phyloP scores from a whole-genome alignment of 176 grass and related monocot species.

The Themeda triandra region DNA sequence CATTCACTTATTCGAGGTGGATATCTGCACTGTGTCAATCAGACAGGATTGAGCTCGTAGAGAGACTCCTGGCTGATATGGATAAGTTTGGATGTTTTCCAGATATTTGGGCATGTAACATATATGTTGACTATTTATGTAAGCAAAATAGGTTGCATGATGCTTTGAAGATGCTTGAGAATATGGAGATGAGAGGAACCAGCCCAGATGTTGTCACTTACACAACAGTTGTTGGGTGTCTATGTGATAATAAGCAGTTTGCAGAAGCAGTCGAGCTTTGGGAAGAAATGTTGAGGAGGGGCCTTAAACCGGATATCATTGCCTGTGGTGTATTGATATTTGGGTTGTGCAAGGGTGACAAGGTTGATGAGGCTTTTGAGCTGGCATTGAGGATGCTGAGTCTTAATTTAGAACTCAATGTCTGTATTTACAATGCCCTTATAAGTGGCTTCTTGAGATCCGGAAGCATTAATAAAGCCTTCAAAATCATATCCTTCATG shows the following conservation, averaged over 20 bases:
- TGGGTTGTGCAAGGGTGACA: conserved; percentile 53
- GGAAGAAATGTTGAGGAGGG: conserved; percentile 58
- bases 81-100: conserved; percentile 54
- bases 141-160: conserved; percentile 51
- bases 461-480: conserved; percentile 47
- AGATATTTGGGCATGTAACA: conserved; percentile 78
- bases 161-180: conserved; percentile 54
- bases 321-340: conserved; percentile 59
- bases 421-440: conserved; percentile 59
- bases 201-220: conserved; percentile 65
- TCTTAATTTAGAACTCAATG: conserved; percentile 55
- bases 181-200: conserved; percentile 42
- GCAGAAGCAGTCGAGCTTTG: conserved; percentile 54
- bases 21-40: conserved; percentile 59
- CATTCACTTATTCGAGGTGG: conserved; percentile 79
- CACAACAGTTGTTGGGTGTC: conserved; percentile 47
- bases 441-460: conserved; percentile 73
- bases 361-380: conserved; percentile 64
- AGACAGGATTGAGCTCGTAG: conserved; percentile 49
- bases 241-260: conserved; percentile 45
- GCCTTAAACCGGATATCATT: conserved; percentile 51
- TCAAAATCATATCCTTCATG: conserved; percentile 60
- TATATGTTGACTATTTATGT: conserved; percentile 68
- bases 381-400: conserved; percentile 52
- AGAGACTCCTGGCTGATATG: conserved; percentile 64